Evolutionary conservation across 257 asterid genomes (phyloP), one percentile per base, ranked within the genome.

Genomic region (Solanum corneliomulleri): DNA sequence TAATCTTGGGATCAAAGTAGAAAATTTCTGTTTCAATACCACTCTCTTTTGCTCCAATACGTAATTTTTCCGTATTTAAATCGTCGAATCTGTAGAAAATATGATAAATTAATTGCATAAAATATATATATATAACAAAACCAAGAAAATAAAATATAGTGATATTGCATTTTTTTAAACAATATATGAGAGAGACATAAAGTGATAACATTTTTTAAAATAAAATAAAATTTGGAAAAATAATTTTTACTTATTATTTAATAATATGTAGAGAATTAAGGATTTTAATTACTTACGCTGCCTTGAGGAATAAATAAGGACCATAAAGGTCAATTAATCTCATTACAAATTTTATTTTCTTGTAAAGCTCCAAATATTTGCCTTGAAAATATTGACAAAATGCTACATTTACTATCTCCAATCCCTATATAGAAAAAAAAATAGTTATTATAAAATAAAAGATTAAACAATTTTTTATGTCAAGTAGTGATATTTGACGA

Each of bases 271-370:
- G 1, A 80, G 9, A 49, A 16, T 15, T 52, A 18, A 47, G 44
- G 84, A 29, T 45, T 41, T 44, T 62, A 77, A 52, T 18, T n/a
- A 91, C 99, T 96, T 89, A 96, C 98, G 77, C 84, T 90, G 98
- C 97, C 88, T 93, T 92, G 89, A 92, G 93, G 93, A 97, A 95
- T 89, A 97, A 87, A 84, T 95, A 95, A 62, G 99, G 99, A 14
- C 88, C 92, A 80, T 95, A 97, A 31, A 97, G 98, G 14, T 94
- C 95, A 11, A 94, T 88, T 91, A 97, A 77, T n/a, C 94, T 89
- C 92, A 90, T 74, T n/a, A 94, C 95, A 9, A 85, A 93, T 83
- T 94, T 94, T 76, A 95, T 90, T 88, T 93, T 95, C 64, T 98
- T 86, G 85, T 89, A 69, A 83, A 87, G 88, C 2, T 92, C 94